phyloP scores from a whole-genome alignment of 208 protist species.

The Angomonas deanei region DNA sequence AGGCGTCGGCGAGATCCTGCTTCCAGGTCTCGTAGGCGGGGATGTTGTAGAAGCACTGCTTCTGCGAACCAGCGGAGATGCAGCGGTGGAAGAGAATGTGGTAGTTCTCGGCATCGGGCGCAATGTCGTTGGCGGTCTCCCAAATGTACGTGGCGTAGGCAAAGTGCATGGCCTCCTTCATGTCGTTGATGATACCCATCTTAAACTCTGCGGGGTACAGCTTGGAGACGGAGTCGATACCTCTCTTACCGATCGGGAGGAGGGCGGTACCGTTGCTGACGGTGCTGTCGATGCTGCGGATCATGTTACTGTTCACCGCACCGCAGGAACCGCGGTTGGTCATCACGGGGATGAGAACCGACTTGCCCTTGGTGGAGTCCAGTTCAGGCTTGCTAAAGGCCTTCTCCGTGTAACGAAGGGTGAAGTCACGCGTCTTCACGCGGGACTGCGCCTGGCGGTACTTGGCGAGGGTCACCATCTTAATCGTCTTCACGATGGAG shows the following conservation, averaged over 20 bases:
- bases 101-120: conserved; percentile 52
- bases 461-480: conserved; percentile 90
- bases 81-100: conserved; percentile 87
- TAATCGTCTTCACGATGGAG: conserved; percentile 90
- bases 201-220: conserved; percentile 73
- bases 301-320: conserved; percentile 83
- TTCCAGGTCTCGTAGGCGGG: conserved; percentile 78
- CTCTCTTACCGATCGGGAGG: conserved; percentile 80
- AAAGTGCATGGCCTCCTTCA: conserved; percentile 88
- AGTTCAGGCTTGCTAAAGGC: conserved; percentile 69
- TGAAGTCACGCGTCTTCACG: conserved; percentile 84
- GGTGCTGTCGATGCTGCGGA: conserved; percentile 52
- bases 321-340: conserved; percentile 89
- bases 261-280: conserved; percentile 49
- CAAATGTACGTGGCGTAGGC: conserved; percentile 78
- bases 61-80: conserved; percentile 73
- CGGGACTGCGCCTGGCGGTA: conserved; percentile 68
- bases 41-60: conserved; percentile 78
- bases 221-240: conserved; percentile 81
- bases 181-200: conserved; percentile 84
- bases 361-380: conserved; percentile 24
- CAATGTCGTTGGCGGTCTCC: conserved; percentile 59
- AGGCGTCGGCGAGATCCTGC: conserved; percentile 60
- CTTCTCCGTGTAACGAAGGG: conserved; percentile 86
- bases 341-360: conserved; percentile 82